A percentile compares a stretch with the other conserved stretches of the same genome.
Evolutionary conservation across 192 early-diverging fungal species (phyloP).

Genomic region (Linnemannia hyalina): DNA sequence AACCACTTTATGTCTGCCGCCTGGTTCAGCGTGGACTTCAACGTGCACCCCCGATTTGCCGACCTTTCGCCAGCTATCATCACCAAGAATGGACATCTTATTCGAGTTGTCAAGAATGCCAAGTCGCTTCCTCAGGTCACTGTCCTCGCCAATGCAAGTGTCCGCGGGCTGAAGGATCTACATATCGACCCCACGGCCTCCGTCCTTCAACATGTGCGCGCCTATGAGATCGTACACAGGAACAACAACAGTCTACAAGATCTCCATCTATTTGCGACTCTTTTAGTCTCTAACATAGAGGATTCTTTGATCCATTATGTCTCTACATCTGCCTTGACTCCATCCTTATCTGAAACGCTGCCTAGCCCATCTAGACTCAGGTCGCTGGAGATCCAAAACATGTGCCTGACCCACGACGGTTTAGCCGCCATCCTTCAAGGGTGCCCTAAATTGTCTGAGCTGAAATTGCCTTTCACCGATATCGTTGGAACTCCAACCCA

Average conservation of each 20-base stretch:
- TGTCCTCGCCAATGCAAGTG: not conserved
- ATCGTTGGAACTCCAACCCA: not conserved
- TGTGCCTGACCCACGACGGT: not conserved
- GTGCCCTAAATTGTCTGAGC: not conserved
- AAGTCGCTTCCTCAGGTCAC: not conserved
- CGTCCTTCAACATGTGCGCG: not conserved
- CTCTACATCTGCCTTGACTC: not conserved
- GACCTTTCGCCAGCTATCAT: not conserved
- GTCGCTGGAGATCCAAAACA: not conserved
- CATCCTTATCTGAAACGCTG: not conserved
- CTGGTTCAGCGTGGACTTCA: slow-evolving; percentile 13
- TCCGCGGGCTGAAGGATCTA: not conserved
- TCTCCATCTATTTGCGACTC: not conserved
- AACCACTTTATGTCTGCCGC: not conserved
- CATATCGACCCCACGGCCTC: not conserved
- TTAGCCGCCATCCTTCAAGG: not conserved
- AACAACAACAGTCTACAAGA: not conserved
- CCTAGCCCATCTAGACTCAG: not conserved
- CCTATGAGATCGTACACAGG: not conserved
- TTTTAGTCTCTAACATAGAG: not conserved
- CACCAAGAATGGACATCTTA: not conserved
- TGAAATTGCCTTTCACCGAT: not conserved
- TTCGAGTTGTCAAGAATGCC: not conserved
- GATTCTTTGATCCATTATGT: not conserved
- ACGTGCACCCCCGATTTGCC: not conserved